Evolutionary conservation across 805 yeast genomes (phyloP), one percentile per base, ranked within the genome.

Genomic region (Hyphopichia homilentoma): DNA sequence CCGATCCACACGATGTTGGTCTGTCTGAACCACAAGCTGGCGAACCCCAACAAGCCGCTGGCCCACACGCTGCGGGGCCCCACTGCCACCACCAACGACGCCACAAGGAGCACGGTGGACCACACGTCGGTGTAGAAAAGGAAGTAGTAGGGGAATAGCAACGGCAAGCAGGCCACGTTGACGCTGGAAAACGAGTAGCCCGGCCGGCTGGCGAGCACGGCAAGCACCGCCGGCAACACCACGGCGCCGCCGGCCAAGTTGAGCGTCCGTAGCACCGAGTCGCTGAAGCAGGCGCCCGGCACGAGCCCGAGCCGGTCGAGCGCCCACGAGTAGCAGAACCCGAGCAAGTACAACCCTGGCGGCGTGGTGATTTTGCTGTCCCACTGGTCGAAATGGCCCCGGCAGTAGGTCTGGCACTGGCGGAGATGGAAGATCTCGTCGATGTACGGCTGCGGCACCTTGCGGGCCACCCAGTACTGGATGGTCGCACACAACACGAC

Each of bases 321-420:
- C 3, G 68, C 30, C 21, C 57, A 57, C 6, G 62, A 28, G 39
- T 68, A 73, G 3, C 43, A 40, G 20, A 58, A 57, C 4, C 75
- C 77, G 7, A 75, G 41, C 5, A 56, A 35, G 52, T 93, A 90
- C 12, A 90, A 62, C 0, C 97, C 98, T 1, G 97, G 97, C 1
- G 98, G 98, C 0, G 98, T 93, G 2, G 98, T 90, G 52, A 93
- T 87, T 51, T 90, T 89, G 8, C 79, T 70, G 54, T 93, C 87
- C 96, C 96, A 88, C 7, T 18, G 12, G 6, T 27, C 30, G 11
- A 9, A 7, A 93, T 94, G 85, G 1, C 61, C 47, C n/a, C 41
- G 33, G 38, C 86, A 73, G 49, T 83, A 88, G 29, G 64, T 68
- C 36, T 75, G 68, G 5, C 94, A 79, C 65, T 93, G 97, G 6